phyloP scores from a whole-genome alignment of 2,329 filamentous ascomycete species.

The Aspergillus pseudonomiae region DNA sequence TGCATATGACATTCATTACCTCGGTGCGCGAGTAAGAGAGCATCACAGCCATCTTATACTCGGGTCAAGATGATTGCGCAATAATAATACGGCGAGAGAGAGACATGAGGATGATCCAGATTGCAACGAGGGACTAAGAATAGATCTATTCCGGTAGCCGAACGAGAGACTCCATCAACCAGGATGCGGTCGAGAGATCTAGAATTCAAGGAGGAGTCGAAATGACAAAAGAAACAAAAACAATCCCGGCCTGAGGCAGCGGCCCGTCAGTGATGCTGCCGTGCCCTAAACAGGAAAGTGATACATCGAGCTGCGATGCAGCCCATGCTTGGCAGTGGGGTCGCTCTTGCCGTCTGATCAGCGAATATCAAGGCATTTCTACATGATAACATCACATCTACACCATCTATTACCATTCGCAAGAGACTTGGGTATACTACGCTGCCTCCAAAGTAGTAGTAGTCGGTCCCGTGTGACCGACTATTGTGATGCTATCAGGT shows the following conservation, averaged over 20 bases:
- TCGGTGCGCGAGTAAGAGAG: neutral
- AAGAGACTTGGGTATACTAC: neutral
- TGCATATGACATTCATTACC: conserved; percentile 5
- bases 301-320: neutral
- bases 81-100: neutral
- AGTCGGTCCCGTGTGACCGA: conserved; percentile 14
- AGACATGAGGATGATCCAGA: neutral
- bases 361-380: neutral
- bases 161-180: neutral
- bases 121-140: neutral
- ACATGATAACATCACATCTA: neutral
- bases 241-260: neutral
- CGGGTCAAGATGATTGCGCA: neutral
- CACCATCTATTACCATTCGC: neutral
- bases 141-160: neutral
- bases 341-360: neutral
- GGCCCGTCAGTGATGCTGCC: neutral
- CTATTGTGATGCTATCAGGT: conserved; percentile 25
- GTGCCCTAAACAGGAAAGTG: neutral
- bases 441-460: neutral
- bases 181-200: neutral
- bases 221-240: neutral
- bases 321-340: neutral
- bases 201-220: neutral
- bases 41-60: neutral